Conservation (phyloP, 768 basidiomycete genomes). For the Amanita pseudoporphyria region DNA sequence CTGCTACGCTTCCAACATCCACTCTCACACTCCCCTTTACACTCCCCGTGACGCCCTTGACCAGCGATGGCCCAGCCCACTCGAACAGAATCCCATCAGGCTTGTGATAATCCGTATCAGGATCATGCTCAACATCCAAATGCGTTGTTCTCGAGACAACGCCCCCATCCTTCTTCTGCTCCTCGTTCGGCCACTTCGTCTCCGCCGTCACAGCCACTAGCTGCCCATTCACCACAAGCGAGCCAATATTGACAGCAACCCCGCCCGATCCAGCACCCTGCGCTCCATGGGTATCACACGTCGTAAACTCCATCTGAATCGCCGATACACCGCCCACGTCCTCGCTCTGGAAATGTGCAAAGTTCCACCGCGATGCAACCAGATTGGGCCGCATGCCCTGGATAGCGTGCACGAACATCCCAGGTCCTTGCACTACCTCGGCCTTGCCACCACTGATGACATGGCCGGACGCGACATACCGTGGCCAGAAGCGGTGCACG, state of each 20-base stretch:
- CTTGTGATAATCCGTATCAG: constrained; percentile 72
- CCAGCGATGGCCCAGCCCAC: constrained; percentile 68
- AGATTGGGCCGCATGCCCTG: constrained; percentile 97
- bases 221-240: constrained; percentile 72
- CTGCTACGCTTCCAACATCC: constrained; percentile 46
- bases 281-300: constrained; percentile 68
- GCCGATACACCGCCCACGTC: constrained; percentile 71
- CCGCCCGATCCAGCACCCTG: constrained; percentile 75
- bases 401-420: constrained; percentile 92
- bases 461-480: constrained; percentile 50
- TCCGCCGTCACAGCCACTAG: constrained; percentile 71
- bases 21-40: constrained; percentile 47
- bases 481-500: constrained; percentile 88
- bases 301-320: constrained; percentile 94
- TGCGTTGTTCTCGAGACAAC: constrained; percentile 64
- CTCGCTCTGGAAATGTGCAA: constrained; percentile 79
- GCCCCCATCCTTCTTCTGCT: constrained; percentile 28
- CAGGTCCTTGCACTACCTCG: constrained; percentile 45
- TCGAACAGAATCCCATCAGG: constrained; percentile 63
- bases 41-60: constrained; percentile 38
- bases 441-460: constrained; percentile 61
- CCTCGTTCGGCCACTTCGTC: constrained; percentile 65
- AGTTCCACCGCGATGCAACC: constrained; percentile 93
- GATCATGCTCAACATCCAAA: constrained; percentile 48
- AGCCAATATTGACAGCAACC: constrained; percentile 80